A percentile compares a stretch with the other conserved stretches of the same genome.
Conservation (phyloP, 805 yeast species). For the Wickerhamomyces kurtzmanii region DNA sequence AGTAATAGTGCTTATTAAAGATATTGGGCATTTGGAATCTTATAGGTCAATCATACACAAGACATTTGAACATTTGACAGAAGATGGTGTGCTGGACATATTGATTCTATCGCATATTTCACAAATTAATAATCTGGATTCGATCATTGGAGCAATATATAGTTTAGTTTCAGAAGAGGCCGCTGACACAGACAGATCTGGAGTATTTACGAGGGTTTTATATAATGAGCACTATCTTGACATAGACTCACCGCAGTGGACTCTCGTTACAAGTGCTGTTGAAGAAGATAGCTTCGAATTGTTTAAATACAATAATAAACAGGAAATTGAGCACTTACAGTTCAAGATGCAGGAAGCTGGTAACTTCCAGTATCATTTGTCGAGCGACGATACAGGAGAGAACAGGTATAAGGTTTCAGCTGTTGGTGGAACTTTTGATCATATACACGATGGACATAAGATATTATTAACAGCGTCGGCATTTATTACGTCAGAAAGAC, state of each 20-base stretch:
- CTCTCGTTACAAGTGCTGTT: no score
- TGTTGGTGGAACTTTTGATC: conserved; percentile 96
- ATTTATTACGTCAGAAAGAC: conserved; percentile 39
- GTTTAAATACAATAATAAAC: no score
- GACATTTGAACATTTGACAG: no score
- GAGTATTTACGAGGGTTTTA: conserved; percentile 10
- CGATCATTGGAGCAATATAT: conserved; percentile 12
- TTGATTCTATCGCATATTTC: conserved; percentile 7
- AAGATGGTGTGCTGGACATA: conserved; percentile 11
- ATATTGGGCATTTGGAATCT: no score
- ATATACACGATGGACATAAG: conserved; percentile 91
- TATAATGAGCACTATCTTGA: conserved; percentile 15
- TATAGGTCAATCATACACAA: no score
- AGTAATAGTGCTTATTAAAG: no score
- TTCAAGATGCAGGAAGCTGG: no score
- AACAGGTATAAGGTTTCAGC: conserved; percentile 34
- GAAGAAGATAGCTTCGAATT: no score
- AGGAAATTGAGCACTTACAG: no score
- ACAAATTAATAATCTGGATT: conserved; percentile 12
- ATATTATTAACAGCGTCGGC: conserved; percentile 67
- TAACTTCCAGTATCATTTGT: no score
- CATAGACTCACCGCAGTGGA: conserved; percentile 9
- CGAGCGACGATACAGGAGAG: conserved; percentile 13
- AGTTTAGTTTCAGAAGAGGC: conserved; percentile 9
- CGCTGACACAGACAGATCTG: conserved; percentile 6